Evolutionary conservation across 768 basidiomycete species (phyloP).

Genomic region (Auricularia heimuer): DNA sequence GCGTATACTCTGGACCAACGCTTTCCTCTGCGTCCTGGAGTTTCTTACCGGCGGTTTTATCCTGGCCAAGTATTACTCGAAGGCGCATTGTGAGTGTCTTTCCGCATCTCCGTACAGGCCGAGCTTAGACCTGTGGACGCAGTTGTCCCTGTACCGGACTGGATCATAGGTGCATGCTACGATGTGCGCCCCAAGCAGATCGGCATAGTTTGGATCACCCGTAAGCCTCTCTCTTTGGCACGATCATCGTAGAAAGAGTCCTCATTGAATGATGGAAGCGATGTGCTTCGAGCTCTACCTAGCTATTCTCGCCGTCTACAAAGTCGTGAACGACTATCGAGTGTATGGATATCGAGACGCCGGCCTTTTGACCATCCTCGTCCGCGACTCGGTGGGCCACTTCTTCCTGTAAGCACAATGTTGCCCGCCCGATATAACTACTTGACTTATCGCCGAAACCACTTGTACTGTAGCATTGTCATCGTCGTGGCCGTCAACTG

Average conservation of each 20-base stretch:
- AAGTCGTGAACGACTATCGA: not conserved
- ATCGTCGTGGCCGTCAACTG: not conserved
- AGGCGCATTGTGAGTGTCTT: not conserved
- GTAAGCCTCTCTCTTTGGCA: not conserved
- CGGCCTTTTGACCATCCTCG: not conserved
- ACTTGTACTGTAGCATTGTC: not conserved
- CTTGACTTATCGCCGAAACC: not conserved
- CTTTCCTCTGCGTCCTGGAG: not conserved
- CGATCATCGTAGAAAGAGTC: not conserved
- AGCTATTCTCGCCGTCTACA: not conserved
- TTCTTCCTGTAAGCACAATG: not conserved
- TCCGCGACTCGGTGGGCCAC: not conserved
- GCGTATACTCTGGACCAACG: not conserved
- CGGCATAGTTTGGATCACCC: not conserved
- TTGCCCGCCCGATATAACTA: not conserved
- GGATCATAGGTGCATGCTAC: not conserved
- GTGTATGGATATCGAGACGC: not conserved
- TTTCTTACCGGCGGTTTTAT: not conserved
- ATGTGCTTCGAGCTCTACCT: not conserved
- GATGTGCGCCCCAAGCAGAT: not conserved
- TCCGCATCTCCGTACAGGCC: not conserved
- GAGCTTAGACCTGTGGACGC: not conserved
- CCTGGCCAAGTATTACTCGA: not conserved
- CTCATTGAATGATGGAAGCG: not conserved
- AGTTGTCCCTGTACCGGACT: not conserved